Conservation (phyloP, 257 asterid genomes). For the Jasminum sambac region DNA sequence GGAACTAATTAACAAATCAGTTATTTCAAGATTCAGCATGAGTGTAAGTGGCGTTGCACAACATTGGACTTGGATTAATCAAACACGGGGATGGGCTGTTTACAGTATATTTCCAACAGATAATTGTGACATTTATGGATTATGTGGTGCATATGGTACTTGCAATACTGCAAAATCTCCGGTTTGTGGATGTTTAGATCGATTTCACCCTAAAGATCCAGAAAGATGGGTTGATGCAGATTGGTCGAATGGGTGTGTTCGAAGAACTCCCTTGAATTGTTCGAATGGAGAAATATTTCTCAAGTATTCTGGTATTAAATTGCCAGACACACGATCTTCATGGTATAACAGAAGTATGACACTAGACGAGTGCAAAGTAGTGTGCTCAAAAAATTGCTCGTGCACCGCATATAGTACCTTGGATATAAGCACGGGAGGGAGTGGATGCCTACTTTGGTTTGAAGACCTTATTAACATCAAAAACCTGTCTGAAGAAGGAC, state of each 20-base stretch:
- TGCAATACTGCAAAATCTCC: slow-evolving; percentile 30
- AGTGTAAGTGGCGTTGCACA: slow-evolving; percentile 10
- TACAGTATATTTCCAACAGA: slow-evolving; percentile 22
- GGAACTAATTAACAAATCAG: slow-evolving; percentile 25
- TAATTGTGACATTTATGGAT: slow-evolving; percentile 31
- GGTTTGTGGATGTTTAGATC: slow-evolving; percentile 33
- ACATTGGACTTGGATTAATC: slow-evolving; percentile 22
- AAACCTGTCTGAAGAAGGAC: slow-evolving; percentile 16
- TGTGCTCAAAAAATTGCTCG: slow-evolving; percentile 38
- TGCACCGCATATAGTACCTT: slow-evolving; percentile 35
- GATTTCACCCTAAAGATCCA: slow-evolving; percentile 22
- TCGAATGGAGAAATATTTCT: slow-evolving; percentile 25
- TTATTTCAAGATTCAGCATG: slow-evolving; percentile 25
- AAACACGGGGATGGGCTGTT: slow-evolving; percentile 23
- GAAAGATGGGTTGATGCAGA: slow-evolving; percentile 23
- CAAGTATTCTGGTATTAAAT: slow-evolving; percentile 21
- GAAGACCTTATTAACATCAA: slow-evolving; percentile 30
- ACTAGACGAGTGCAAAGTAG: slow-evolving; percentile 25
- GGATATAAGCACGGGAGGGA: slow-evolving; percentile 27
- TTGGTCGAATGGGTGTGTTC: slow-evolving; percentile 33
- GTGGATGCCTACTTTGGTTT: slow-evolving; percentile 45
- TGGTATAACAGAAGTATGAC: slow-evolving; percentile 20
- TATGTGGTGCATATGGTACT: slow-evolving; percentile 33
- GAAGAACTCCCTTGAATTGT: slow-evolving; percentile 30
- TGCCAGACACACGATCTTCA: slow-evolving; percentile 34